Percentiles rank a stretch among this genome's conserved stretches.
phyloP scores from a whole-genome alignment of 306 rosid species.

The Lotus japonicus region DNA sequence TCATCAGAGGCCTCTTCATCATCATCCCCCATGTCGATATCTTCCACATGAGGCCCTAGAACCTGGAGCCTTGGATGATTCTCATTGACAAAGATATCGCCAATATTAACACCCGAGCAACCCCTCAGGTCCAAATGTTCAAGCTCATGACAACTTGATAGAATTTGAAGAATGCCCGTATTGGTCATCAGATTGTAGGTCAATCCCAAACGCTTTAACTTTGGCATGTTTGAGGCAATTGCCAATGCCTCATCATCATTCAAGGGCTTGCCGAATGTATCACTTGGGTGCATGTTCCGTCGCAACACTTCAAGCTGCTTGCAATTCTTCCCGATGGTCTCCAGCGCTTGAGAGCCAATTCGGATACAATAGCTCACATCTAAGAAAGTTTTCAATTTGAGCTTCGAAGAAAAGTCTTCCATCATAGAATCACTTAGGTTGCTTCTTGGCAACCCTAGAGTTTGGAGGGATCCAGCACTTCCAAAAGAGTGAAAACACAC shows the following conservation, averaged over 20 bases:
- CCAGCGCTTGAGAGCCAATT: constrained; percentile 52
- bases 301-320: constrained; percentile 57
- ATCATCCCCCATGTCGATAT: constrained; percentile 40
- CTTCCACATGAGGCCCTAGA: constrained; percentile 66
- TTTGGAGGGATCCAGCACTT: constrained; percentile 81
- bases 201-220: constrained; percentile 79
- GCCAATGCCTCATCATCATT: constrained; percentile 67
- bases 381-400: constrained; percentile 59
- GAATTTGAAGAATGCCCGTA: constrained; percentile 46
- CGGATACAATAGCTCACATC: constrained; percentile 85
- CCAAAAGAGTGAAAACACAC: constrained; percentile 40
- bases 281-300: constrained; percentile 80
- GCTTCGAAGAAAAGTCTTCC: constrained; percentile 52
- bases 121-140: constrained; percentile 82
- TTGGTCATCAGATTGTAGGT: constrained; percentile 67
- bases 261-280: constrained; percentile 59
- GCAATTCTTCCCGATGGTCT: constrained; percentile 83
- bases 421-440: constrained; percentile 48
- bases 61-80: constrained; percentile 55
- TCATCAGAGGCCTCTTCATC: constrained; percentile 62
- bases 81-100: constrained; percentile 47
- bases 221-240: constrained; percentile 86
- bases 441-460: constrained; percentile 65
- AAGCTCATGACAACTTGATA: constrained; percentile 55
- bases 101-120: constrained; percentile 72